These are phyloP conservation scores for Venturia aucupariae DNA, from an alignment of 2,329 filamentous ascomycete genomes.

Conservation along the genomic window DNA sequence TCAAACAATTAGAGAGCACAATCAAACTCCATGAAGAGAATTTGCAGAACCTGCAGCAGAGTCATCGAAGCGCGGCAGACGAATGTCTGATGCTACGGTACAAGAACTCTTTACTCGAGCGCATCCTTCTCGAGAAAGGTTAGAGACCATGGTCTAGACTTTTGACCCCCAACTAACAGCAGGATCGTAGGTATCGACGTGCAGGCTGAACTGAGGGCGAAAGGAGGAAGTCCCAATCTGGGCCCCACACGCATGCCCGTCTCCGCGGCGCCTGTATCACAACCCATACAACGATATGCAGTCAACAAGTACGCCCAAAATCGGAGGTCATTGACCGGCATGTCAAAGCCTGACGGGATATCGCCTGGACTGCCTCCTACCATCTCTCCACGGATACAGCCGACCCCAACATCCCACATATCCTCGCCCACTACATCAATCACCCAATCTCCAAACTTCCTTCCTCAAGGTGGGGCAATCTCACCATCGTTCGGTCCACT, in stretches of 20 bases:
- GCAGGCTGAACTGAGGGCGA: conserved; percentile 86
- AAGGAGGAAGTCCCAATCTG: conserved; percentile 78
- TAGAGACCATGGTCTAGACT: conserved; percentile 16
- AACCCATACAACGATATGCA: conserved; percentile 15
- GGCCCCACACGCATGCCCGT: conserved; percentile 43
- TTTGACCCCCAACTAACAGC: conserved; percentile 11
- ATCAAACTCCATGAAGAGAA: conserved; percentile 96
- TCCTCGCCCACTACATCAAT: conserved; percentile 53
- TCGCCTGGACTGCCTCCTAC: conserved; percentile 32
- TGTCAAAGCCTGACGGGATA: conserved; percentile 58
- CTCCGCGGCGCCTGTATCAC: conserved; percentile 19
- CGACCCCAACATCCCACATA: conserved; percentile 71
- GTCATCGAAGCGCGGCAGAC: conserved; percentile 87
- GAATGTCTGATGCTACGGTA: conserved; percentile 98
- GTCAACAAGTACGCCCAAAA: conserved; percentile 35
- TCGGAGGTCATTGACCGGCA: conserved; percentile 61
- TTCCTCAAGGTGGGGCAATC: conserved; percentile 51
- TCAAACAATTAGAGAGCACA: conserved; percentile 95
- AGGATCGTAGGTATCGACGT: conserved; percentile 73
- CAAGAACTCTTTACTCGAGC: conserved; percentile 93
- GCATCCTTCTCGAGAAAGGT: conserved; percentile 96
- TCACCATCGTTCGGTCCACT: conserved; percentile 50
- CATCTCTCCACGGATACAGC: conserved; percentile 62
- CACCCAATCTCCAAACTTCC: conserved; percentile 52
- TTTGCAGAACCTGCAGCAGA: conserved; percentile 83